phyloP scores from a whole-genome alignment of 345 rosid genomes.

The Salix dunnii region DNA sequence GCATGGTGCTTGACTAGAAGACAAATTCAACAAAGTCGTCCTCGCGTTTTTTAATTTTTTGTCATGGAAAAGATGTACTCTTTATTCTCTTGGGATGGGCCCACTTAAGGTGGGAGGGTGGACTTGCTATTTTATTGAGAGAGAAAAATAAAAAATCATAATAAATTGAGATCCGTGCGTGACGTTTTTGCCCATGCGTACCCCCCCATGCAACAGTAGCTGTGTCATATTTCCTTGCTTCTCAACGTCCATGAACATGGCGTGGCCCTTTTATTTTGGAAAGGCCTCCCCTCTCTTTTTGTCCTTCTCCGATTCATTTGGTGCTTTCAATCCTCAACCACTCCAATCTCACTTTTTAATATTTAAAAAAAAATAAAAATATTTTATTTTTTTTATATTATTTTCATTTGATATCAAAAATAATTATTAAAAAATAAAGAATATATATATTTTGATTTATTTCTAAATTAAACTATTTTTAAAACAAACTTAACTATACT shows the following conservation, averaged over 20 bases:
- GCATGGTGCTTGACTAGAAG: background rate
- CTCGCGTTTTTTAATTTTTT: background rate
- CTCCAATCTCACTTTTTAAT: background rate
- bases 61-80: background rate
- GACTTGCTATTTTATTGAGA: background rate
- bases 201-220: conserved; percentile 12
- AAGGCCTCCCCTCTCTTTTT: background rate
- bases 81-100: conserved; percentile 4
- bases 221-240: background rate
- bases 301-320: background rate
- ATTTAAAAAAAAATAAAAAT: too few relatives aligned
- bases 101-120: background rate
- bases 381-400: too few relatives aligned
- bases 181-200: conserved; percentile 20
- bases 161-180: conserved; percentile 15
- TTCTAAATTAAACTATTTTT: too few relatives aligned
- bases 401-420: too few relatives aligned
- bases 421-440: too few relatives aligned
- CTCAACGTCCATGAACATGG: conserved; percentile 17
- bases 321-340: background rate
- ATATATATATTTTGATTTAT: too few relatives aligned
- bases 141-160: background rate
- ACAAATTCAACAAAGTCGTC: background rate
- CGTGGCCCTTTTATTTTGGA: conserved; percentile 8
- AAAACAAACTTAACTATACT: too few relatives aligned